Percentiles rank a stretch among this genome's conserved stretches.
Conservation (phyloP, 2,329 filamentous ascomycete genomes). For the Verticillium dahliae region DNA sequence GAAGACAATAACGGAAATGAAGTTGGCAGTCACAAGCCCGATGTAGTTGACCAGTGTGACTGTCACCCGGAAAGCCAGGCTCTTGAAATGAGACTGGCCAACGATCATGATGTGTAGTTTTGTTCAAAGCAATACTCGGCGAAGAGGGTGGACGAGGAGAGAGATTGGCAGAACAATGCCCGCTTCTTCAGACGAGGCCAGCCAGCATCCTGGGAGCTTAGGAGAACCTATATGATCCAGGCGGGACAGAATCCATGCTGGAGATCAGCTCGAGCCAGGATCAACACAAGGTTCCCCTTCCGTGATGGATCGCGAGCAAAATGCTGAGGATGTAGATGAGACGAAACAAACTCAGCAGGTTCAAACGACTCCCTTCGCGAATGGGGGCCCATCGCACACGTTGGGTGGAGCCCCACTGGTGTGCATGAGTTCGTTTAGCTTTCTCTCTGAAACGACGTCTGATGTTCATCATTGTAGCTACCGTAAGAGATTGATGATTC, state of each 20-base stretch:
- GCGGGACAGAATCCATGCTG: neutral
- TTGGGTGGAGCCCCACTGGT: neutral
- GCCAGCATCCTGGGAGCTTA: neutral
- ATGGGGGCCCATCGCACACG: neutral
- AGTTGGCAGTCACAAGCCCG: slow-evolving; percentile 10
- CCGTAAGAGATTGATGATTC: neutral
- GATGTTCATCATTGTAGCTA: neutral
- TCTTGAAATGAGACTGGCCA: neutral
- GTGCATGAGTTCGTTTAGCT: neutral
- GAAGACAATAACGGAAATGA: slow-evolving; percentile 13
- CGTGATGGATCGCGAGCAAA: neutral
- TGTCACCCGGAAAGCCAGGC: slow-evolving; percentile 5
- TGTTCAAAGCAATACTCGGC: neutral
- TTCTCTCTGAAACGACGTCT: neutral
- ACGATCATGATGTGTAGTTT: neutral
- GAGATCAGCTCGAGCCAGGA: neutral
- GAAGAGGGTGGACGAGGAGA: neutral
- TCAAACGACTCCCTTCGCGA: neutral
- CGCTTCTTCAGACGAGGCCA: neutral
- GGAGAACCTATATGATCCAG: neutral
- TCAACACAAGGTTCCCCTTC: neutral
- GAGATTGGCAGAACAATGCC: neutral
- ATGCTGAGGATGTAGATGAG: neutral
- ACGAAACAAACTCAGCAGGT: neutral
- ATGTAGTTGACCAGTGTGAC: slow-evolving; percentile 9